Evolutionary conservation across 495 filamentous ascomycete species (phyloP), one percentile per base, ranked within the genome.

Genomic region (Rostrohypoxylon terebratum): DNA sequence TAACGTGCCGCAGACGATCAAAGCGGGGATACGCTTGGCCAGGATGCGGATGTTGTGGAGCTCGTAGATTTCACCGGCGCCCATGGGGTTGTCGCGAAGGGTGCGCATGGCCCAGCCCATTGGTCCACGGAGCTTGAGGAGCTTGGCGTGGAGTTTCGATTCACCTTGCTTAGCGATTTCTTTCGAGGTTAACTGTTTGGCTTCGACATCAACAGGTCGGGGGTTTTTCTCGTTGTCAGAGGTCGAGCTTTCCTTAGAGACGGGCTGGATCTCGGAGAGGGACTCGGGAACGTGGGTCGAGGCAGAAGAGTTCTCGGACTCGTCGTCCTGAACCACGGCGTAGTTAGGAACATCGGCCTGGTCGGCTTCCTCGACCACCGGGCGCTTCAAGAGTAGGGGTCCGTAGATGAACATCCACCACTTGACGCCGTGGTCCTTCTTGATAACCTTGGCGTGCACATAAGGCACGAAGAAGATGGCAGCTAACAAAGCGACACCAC

Each of bases 101-200:
- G 83, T 87, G 72, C 90, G 90, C 89, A 92, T 90, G 44, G 86
- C 90, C 90, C 90, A 92, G 70, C 89, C 90, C 23, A 92, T 82
- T 13, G 90, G 89, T 20, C 90, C 89, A 6, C 83, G 81, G 36
- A 80, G 82, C 75, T 87, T 81, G 16, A 83, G 71, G 44, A 92
- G 86, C 68, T 85, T 86, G 48, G 81, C 85, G 67, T 86, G 82
- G 53, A 88, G 82, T 31, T 78, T 83, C 11, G 77, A 77, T 25
- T 88, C 79, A 21, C 82, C 86, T 48, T 85, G 76, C 8, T 82
- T 83, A 51, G 85, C 74, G 71, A 90, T 81, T 62, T 90, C 81
- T 73, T 87, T 81, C 82, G 91, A 89, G 44, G 81, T 83, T 14
- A 80, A 66, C 58, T 86, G 81, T 16, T 63, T 70, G 36, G 81